These are phyloP conservation scores for Cicer chorassanicum DNA, from an alignment of 306 rosid species.

Conservation along the genomic window DNA sequence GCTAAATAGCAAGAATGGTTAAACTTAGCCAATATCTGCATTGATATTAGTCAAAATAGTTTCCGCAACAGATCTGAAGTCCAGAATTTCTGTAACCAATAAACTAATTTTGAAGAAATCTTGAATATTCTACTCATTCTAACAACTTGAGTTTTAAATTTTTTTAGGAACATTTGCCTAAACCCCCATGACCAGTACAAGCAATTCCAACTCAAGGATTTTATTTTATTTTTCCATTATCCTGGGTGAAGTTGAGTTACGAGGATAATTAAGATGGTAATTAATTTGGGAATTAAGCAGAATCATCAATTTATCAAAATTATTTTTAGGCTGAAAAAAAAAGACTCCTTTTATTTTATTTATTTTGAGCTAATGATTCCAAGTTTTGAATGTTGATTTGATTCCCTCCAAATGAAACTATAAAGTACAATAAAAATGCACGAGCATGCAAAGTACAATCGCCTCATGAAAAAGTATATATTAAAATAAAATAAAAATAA, in stretches of 20 bases:
- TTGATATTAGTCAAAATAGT: constrained; percentile 11
- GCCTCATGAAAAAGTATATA: constrained; percentile 38
- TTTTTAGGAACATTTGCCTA: not conserved
- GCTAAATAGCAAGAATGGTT: constrained; percentile 25
- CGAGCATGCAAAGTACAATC: constrained; percentile 45
- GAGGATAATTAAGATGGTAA: constrained; percentile 8
- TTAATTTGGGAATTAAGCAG: not conserved
- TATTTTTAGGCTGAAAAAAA: not conserved
- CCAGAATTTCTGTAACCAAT: not conserved
- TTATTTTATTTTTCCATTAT: too few relatives aligned
- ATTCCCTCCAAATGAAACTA: not conserved
- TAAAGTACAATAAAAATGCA: constrained; percentile 29
- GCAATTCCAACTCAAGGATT: too few relatives aligned
- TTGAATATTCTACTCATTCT: not conserved
- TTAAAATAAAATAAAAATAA: constrained; percentile 18
- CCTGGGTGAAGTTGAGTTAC: not conserved
- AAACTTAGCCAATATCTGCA: constrained; percentile 34
- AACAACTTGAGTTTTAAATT: constrained; percentile 15
- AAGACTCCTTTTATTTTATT: not conserved
- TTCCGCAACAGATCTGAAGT: constrained; percentile 12
- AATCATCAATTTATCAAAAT: constrained; percentile 27
- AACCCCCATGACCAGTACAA: not conserved
- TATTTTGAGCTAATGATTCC: not conserved
- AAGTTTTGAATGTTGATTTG: not conserved
- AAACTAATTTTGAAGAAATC: not conserved